A percentile compares a stretch with the other conserved stretches of the same genome.
These are phyloP conservation scores for Caloboletus firmus DNA, from an alignment of 1,284 basidiomycete species.

Conservation along the genomic window DNA sequence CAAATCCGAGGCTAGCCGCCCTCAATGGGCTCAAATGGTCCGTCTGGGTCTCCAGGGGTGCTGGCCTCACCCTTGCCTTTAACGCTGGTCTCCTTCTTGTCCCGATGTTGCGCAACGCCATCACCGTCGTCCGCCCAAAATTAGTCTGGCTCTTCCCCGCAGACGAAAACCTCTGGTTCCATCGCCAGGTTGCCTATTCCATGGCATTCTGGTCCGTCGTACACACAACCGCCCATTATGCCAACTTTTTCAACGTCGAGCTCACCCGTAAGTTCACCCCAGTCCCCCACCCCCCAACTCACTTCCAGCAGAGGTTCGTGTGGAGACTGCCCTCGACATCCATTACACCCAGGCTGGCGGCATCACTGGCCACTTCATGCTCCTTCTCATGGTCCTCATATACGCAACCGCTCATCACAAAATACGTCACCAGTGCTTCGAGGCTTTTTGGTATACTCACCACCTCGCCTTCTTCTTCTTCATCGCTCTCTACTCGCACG, in stretches of 20 bases:
- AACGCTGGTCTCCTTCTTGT: slow-evolving; percentile 81
- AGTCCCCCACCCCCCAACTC: not conserved
- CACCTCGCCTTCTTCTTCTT: slow-evolving; percentile 92
- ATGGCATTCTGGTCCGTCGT: slow-evolving; percentile 86
- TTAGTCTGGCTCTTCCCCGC: slow-evolving; percentile 78
- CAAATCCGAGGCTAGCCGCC: slow-evolving; percentile 61
- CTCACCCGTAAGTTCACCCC: slow-evolving; percentile 57
- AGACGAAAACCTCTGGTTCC: slow-evolving; percentile 92
- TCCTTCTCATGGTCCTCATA: slow-evolving; percentile 84
- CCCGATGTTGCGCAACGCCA: slow-evolving; percentile 83
- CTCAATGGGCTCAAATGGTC: slow-evolving; percentile 78
- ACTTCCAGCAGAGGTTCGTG: slow-evolving; percentile 64
- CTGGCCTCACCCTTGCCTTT: slow-evolving; percentile 81
- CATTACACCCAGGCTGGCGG: slow-evolving; percentile 85
- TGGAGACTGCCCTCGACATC: slow-evolving; percentile 71
- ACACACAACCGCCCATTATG: slow-evolving; percentile 87
- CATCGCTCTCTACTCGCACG: slow-evolving; percentile 83
- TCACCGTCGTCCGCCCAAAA: slow-evolving; percentile 76
- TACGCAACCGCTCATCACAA: slow-evolving; percentile 83
- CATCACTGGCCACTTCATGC: slow-evolving; percentile 88
- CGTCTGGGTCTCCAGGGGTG: slow-evolving; percentile 85
- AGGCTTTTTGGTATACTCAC: slow-evolving; percentile 93
- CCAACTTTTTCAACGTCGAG: slow-evolving; percentile 88
- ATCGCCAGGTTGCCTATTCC: slow-evolving; percentile 87
- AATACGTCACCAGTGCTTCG: slow-evolving; percentile 83